Conservation (phyloP, 1,139 yeast species). For the Scheffersomyces insectosa region DNA sequence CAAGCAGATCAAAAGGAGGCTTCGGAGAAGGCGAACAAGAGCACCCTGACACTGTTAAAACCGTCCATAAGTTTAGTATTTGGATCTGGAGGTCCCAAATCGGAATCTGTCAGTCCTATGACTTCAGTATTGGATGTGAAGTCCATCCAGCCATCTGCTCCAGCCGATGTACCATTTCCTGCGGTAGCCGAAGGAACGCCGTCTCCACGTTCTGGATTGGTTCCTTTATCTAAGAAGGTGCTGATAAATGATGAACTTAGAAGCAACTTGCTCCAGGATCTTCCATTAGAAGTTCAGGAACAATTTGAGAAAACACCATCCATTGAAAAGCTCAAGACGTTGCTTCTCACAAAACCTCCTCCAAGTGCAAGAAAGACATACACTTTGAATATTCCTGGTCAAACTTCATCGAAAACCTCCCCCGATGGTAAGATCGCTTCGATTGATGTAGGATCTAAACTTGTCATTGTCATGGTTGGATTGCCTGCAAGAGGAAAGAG, state of each 20-base stretch:
- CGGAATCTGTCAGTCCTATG: slow-evolving; percentile 15
- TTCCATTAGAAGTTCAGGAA: slow-evolving; percentile 36
- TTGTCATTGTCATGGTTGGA: slow-evolving; percentile 94
- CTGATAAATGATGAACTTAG: slow-evolving; percentile 1
- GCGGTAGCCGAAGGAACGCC: neutral
- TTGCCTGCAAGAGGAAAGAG: slow-evolving; percentile 92
- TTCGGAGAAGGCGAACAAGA: neutral
- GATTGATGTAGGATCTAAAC: slow-evolving; percentile 72
- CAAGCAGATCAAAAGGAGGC: slow-evolving; percentile 3
- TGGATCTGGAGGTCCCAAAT: neutral
- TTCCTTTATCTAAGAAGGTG: neutral
- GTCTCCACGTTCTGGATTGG: neutral
- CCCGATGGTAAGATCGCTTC: slow-evolving; percentile 83
- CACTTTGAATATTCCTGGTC: slow-evolving; percentile 90
- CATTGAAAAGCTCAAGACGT: slow-evolving; percentile 38
- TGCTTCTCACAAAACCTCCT: slow-evolving; percentile 39
- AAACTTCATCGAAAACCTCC: slow-evolving; percentile 76
- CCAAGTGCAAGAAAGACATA: slow-evolving; percentile 58
- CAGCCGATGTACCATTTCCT: neutral
- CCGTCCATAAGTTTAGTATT: neutral
- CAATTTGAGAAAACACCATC: slow-evolving; percentile 44
- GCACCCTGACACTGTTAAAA: neutral
- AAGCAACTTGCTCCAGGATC: slow-evolving; percentile 26
- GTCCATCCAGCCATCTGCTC: neutral
- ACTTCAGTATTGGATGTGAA: slow-evolving; percentile 6